Conservation (phyloP, 2,329 filamentous ascomycete genomes). For the Talaromyces sp. region DNA sequence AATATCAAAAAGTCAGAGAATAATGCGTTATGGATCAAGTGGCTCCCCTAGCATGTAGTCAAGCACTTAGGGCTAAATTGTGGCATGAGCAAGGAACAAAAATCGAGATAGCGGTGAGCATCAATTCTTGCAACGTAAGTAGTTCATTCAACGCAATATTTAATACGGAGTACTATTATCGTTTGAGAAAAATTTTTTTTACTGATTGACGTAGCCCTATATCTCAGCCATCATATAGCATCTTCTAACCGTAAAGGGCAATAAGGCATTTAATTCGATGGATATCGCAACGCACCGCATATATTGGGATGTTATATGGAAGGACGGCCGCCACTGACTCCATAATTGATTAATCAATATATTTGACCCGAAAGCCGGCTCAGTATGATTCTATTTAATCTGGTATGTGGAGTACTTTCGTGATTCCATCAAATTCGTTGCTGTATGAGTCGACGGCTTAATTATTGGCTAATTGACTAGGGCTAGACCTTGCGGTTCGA, state of each 20-base stretch:
- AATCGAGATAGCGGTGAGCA: neutral
- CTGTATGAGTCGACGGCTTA: neutral
- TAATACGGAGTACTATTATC: neutral
- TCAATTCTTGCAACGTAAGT: neutral
- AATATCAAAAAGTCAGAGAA: neutral
- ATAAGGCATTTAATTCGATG: neutral
- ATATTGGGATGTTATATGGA: neutral
- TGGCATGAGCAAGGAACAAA: neutral
- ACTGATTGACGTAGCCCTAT: constrained; percentile 2
- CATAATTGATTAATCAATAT: neutral
- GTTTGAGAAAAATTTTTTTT: neutral
- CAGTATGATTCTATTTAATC: neutral
- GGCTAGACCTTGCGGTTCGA: neutral
- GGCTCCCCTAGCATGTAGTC: neutral
- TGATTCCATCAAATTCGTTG: neutral
- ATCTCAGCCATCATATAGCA: neutral
- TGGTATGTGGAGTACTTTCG: neutral
- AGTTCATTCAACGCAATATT: neutral
- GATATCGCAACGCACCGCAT: neutral
- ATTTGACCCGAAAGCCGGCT: neutral
- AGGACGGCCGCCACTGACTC: neutral
- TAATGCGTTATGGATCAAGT: neutral
- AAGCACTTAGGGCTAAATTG: neutral
- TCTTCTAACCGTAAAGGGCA: neutral
- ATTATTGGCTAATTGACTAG: neutral